Conservation (phyloP, 352 stramenopile species). For the Aphanomyces astaci region DNA sequence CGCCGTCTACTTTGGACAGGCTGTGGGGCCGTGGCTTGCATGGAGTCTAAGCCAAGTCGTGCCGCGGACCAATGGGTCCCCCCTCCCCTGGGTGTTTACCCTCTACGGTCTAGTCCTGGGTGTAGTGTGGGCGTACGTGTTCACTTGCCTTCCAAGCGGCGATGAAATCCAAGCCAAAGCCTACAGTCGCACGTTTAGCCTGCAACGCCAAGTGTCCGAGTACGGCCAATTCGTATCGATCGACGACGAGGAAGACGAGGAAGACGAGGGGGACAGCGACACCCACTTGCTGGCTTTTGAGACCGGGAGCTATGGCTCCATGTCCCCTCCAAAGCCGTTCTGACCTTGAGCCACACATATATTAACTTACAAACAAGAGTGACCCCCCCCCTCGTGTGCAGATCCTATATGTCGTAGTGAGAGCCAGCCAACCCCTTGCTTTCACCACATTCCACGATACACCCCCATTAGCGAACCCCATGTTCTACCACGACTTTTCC, state of each 20-base stretch:
- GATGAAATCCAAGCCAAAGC: not conserved
- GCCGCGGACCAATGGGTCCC: conserved; percentile 36
- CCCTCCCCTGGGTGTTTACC: conserved; percentile 56
- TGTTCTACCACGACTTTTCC: too few relatives aligned
- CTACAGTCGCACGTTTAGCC: conserved; percentile 21
- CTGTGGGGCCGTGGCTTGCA: conserved; percentile 48
- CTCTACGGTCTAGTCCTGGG: conserved; percentile 41
- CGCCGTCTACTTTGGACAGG: conserved; percentile 60
- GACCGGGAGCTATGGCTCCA: not conserved
- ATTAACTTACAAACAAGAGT: too few relatives aligned
- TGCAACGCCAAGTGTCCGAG: conserved; percentile 52
- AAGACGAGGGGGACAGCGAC: not conserved
- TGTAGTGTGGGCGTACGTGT: conserved; percentile 24
- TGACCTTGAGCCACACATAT: too few relatives aligned
- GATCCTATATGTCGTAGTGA: too few relatives aligned
- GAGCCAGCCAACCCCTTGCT: too few relatives aligned
- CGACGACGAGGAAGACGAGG: conserved; percentile 44
- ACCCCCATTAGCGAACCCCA: too few relatives aligned
- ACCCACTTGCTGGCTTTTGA: not conserved
- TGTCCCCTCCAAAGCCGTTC: not conserved
- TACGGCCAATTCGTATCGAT: conserved; percentile 72
- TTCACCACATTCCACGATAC: too few relatives aligned
- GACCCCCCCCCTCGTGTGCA: too few relatives aligned
- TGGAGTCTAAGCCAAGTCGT: conserved; percentile 43
- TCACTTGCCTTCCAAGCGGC: conserved; percentile 22